Evolutionary conservation across 345 rosid species (phyloP).

Genomic region (Melastoma malabathricum): DNA sequence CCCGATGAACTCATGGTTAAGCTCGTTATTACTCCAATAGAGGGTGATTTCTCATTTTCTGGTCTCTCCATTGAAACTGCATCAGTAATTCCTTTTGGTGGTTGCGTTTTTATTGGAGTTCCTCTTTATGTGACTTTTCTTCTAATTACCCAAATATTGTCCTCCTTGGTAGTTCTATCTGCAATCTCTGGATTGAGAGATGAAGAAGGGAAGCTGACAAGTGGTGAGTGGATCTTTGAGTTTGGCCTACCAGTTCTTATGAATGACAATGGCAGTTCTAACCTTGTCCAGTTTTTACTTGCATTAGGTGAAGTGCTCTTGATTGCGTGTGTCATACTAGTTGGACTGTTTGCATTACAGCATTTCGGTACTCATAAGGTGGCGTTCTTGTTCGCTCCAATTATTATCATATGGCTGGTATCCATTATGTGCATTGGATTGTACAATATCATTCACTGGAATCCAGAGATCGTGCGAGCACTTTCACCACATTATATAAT

Average conservation of each 20-base stretch:
- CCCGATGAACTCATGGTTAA: no score
- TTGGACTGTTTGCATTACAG: slow-evolving; percentile 72
- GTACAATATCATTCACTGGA: slow-evolving; percentile 11
- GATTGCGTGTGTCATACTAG: slow-evolving; percentile 48
- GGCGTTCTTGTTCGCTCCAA: slow-evolving; percentile 70
- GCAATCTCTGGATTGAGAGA: slow-evolving; percentile 67
- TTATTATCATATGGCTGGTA: slow-evolving; percentile 54
- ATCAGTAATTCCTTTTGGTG: neutral
- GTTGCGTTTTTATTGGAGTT: slow-evolving; percentile 1
- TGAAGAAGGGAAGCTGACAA: slow-evolving; percentile 29
- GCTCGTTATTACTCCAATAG: no score
- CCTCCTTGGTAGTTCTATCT: slow-evolving; percentile 59
- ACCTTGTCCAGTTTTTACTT: slow-evolving; percentile 1
- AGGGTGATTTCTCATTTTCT: no score
- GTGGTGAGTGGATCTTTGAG: slow-evolving; percentile 27
- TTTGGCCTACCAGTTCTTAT: neutral
- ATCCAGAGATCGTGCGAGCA: slow-evolving; percentile 13
- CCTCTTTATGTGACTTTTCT: neutral
- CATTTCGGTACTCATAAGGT: slow-evolving; percentile 76
- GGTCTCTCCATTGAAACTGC: no score
- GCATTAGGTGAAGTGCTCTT: slow-evolving; percentile 39
- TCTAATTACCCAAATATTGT: neutral
- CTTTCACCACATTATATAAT: slow-evolving; percentile 70
- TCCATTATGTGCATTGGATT: slow-evolving; percentile 60
- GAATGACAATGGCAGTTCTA: neutral